Base-by-base conservation (phyloP, 331 rosid genomes). In the Dryas integrifolia region DNA sequence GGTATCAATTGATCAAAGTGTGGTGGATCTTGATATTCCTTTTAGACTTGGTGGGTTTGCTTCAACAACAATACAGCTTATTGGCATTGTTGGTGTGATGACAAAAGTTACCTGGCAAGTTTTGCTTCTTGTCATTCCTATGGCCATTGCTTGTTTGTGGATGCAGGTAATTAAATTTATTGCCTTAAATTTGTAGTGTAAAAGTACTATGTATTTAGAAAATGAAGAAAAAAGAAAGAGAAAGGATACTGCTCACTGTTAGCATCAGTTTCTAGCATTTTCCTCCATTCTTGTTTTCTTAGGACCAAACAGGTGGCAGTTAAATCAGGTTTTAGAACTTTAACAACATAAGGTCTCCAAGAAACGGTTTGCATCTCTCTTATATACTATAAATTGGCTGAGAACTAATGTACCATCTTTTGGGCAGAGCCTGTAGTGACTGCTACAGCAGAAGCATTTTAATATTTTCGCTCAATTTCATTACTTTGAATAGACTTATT, bases 1-100 rank as follows among this genome's bases (percentile, higher is more conserved):
- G 98, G 98, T 94, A 58, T 91, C 98, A 59, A 64, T 91, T 77
- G 97, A 94, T 80, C 97, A 89, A 91, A 94, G 97, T 84, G 97
- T 94, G 15, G 97, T 93, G 84, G 98, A 93, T 86, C 96, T 94
- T 79, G 97, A 94, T 75, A 94, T 94, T 79, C 98, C 98, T 68
- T 94, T 93, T 75, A 87, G 98, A 88, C 95, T 93, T 65, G 96
- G 95, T 59, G 97, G 96, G 66, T 93, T 91, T 73, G 97, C 97
- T 79, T 84, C 97, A 72, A 82, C 98, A 0, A 94, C 98, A 15
- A 94, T 94, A 77, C 97, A 94, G 72, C 92, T 94, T 72, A 83
- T 91, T 53, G 98, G 96, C 76, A 91, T 94, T 78, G 96, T 91
- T 82, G 97, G 82, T 61, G 98, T 94, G 49, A 94, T 94, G 97